These are phyloP conservation scores for Plasmodium malariae DNA, from an alignment of 169 alveolate species.

Conservation along the genomic window DNA sequence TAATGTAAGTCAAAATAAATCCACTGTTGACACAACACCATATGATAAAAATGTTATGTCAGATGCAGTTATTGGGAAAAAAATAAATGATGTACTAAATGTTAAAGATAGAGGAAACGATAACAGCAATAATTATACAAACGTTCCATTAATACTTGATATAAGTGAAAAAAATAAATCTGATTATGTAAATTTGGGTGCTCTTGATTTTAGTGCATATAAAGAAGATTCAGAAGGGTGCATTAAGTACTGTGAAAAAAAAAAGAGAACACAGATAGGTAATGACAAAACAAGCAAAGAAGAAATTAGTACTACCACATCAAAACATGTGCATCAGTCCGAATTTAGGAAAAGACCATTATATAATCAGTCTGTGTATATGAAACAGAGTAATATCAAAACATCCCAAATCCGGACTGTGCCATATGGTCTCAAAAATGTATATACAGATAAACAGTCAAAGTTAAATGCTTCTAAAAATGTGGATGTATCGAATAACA, in stretches of 20 bases:
- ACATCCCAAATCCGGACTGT: background rate
- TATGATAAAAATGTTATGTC: background rate
- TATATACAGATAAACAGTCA: slow-evolving; percentile 6
- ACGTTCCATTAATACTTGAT: background rate
- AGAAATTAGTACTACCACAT: background rate
- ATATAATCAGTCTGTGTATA: slow-evolving; percentile 33
- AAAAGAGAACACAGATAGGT: background rate
- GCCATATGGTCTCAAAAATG: background rate
- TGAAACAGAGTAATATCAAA: slow-evolving; percentile 26
- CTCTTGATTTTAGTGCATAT: slow-evolving; percentile 77
- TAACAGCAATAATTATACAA: background rate
- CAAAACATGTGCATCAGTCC: slow-evolving; percentile 6
- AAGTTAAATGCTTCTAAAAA: slow-evolving; percentile 19
- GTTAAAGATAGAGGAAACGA: background rate
- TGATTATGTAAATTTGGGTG: slow-evolving; percentile 48
- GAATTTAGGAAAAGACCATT: slow-evolving; percentile 19
- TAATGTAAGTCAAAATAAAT: background rate
- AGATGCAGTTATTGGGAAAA: background rate
- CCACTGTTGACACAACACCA: background rate
- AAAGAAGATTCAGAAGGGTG: slow-evolving; percentile 70
- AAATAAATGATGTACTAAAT: background rate
- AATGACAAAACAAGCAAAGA: slow-evolving; percentile 17
- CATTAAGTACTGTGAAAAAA: slow-evolving; percentile 58
- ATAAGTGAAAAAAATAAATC: slow-evolving; percentile 47
- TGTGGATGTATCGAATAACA: slow-evolving; percentile 1